These are phyloP conservation scores for Fusarium veterinarium DNA, from an alignment of 2,329 filamentous ascomycete species.

Conservation along the genomic window DNA sequence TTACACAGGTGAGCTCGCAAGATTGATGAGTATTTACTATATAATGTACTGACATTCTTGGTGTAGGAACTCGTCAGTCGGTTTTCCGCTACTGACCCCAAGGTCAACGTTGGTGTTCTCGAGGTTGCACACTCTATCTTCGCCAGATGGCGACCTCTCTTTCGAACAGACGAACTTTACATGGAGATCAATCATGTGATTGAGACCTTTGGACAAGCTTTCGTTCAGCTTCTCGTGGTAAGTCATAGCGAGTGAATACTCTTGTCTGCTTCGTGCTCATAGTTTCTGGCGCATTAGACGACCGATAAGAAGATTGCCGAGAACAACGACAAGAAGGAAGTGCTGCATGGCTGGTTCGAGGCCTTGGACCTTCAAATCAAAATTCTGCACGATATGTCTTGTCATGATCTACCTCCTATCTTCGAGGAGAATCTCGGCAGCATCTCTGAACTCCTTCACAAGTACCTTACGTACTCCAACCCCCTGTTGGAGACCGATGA, in stretches of 20 bases:
- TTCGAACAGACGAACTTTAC: constrained; percentile 91
- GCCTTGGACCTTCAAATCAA: constrained; percentile 90
- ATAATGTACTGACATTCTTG: constrained; percentile 11
- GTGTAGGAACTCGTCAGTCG: constrained; percentile 84
- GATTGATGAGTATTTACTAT: too few species aligned
- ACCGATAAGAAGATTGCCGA: constrained; percentile 79
- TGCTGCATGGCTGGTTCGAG: constrained; percentile 81
- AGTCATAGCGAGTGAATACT: constrained; percentile 36
- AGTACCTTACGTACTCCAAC: constrained; percentile 92
- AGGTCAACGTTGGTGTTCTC: constrained; percentile 91
- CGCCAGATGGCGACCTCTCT: constrained; percentile 92
- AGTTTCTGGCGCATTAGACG: constrained; percentile 55
- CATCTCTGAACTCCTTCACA: constrained; percentile 85
- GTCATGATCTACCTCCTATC: constrained; percentile 92
- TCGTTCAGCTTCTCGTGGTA: constrained; percentile 82
- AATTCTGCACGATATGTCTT: constrained; percentile 96
- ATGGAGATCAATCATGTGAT: constrained; percentile 97
- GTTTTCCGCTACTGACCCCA: constrained; percentile 82
- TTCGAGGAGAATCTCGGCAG: constrained; percentile 89
- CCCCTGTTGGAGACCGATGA: constrained; percentile 85
- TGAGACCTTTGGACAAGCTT: constrained; percentile 83
- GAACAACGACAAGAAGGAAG: constrained; percentile 79
- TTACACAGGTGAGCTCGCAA: constrained; percentile 74
- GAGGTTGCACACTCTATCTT: constrained; percentile 99
- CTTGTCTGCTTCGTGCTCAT: constrained; percentile 25